phyloP scores from a whole-genome alignment of 768 basidiomycete genomes.

The Lactarius sp. region DNA sequence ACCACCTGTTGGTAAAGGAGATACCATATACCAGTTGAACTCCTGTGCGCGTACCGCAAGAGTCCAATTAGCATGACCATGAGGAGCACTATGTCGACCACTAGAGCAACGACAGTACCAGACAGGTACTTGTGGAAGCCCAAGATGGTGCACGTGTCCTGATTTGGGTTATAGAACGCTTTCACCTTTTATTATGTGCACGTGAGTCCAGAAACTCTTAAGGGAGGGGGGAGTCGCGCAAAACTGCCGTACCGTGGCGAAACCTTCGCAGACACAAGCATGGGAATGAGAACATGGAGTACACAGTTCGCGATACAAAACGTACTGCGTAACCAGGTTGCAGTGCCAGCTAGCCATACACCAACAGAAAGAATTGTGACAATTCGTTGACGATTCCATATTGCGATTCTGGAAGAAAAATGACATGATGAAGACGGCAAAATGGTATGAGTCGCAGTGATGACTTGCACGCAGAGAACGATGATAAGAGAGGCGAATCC shows the following conservation, averaged over 20 bases:
- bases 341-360: neutral
- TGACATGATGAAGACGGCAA: neutral
- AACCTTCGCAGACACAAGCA: neutral
- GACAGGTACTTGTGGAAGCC: no score
- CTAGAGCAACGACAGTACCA: no score
- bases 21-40: no score
- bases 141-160: no score
- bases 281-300: neutral
- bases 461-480: no score
- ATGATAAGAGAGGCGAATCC: no score
- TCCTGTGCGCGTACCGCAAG: no score
- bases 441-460: neutral
- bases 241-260: neutral
- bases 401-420: neutral
- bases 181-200: no score
- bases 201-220: neutral
- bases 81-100: no score
- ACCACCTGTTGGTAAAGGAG: no score
- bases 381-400: neutral
- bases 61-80: no score
- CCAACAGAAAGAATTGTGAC: neutral
- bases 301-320: neutral
- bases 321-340: neutral
- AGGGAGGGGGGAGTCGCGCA: neutral
- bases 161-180: no score